Percentiles rank a stretch among this genome's conserved stretches.
Conservation (phyloP, 768 basidiomycete species). For the Rhodotorula sphaerocarpa region DNA sequence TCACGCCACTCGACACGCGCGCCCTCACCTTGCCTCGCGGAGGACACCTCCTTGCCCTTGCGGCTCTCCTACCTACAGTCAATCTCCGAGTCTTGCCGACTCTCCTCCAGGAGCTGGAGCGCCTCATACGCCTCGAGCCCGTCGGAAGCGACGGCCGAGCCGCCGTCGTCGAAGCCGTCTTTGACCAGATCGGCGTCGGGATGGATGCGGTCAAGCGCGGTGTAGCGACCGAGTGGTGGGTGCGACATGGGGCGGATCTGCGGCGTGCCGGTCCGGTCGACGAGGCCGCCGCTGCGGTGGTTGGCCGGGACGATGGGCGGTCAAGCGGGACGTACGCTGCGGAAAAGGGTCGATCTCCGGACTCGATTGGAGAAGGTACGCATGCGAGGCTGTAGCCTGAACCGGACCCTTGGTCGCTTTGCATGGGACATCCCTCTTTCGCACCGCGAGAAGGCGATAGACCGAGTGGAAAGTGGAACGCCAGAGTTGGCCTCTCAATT, state of each 20-base stretch:
- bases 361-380: no score
- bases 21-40: slow-evolving; percentile 24
- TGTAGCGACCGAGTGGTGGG: slow-evolving; percentile 32
- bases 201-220: slow-evolving; percentile 35
- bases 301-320: no score
- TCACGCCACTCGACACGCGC: slow-evolving; percentile 14
- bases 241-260: slow-evolving; percentile 17
- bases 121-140: slow-evolving; percentile 16
- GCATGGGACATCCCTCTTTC: no score
- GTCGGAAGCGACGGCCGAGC: slow-evolving; percentile 11
- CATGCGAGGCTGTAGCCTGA: no score
- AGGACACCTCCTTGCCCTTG: slow-evolving; percentile 30
- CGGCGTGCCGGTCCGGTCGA: background rate
- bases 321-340: no score
- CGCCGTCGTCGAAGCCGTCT: slow-evolving; percentile 25
- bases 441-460: no score
- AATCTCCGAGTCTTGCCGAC: slow-evolving; percentile 13
- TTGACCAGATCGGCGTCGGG: slow-evolving; percentile 26
- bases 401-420: no score
- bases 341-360: no score
- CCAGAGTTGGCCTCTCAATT: no score
- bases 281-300: background rate
- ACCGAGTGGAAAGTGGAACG: no score
- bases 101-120: slow-evolving; percentile 11
- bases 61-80: slow-evolving; percentile 30